Conservation (phyloP, 257 asterid genomes). For the Eustoma russellianum region DNA sequence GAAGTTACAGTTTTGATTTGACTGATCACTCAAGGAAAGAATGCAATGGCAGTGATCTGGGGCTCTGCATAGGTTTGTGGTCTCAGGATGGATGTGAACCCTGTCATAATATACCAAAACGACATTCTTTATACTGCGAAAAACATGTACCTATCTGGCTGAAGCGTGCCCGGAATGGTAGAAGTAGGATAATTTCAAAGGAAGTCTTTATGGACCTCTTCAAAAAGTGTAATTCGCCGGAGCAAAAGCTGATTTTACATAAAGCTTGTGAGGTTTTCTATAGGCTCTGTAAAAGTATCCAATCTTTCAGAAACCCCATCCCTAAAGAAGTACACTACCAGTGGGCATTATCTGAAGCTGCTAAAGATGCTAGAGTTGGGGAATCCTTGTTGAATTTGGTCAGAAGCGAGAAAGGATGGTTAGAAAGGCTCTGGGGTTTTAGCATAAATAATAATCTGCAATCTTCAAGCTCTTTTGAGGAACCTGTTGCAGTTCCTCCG, state of each 20-base stretch:
- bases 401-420: conserved; percentile 58
- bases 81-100: conserved; percentile 40
- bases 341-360: conserved; percentile 91
- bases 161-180: conserved; percentile 97
- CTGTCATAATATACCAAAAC: conserved; percentile 62
- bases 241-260: conserved; percentile 68
- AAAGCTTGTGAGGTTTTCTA: conserved; percentile 92
- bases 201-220: conserved; percentile 84
- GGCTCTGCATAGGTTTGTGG: conserved; percentile 64
- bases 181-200: conserved; percentile 83
- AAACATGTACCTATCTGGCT: conserved; percentile 98
- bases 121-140: conserved; percentile 81
- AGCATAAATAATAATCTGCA: conserved; percentile 32
- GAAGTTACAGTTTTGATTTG: conserved; percentile 28
- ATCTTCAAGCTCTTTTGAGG: conserved; percentile 32
- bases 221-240: conserved; percentile 54
- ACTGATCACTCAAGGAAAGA: conserved; percentile 28
- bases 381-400: conserved; percentile 59
- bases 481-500: conserved; percentile 23
- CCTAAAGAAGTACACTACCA: conserved; percentile 91
- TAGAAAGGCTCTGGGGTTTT: conserved; percentile 68
- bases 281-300: conserved; percentile 70
- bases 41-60: conserved; percentile 27
- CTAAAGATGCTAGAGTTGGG: conserved; percentile 57
- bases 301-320: conserved; percentile 77